A percentile compares a stretch with the other conserved stretches of the same genome.
Conservation (phyloP, 495 filamentous ascomycete genomes). For the Penicillium dipodomyicola region DNA sequence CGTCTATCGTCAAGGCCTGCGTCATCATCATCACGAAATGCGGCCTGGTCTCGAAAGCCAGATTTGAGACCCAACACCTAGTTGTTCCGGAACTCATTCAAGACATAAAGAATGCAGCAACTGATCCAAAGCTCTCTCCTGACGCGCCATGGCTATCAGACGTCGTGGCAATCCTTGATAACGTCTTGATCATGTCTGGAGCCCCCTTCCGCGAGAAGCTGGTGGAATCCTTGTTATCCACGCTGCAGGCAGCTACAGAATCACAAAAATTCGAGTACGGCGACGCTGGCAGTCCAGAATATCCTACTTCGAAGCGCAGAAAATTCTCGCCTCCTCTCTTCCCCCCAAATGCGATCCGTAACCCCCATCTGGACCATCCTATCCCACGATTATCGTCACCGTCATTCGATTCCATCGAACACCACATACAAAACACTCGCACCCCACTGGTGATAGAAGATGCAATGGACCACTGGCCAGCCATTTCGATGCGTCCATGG, state of each 20-base stretch:
- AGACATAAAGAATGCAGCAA: slow-evolving; percentile 10
- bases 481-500: slow-evolving; percentile 68
- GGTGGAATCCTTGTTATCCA: slow-evolving; percentile 48
- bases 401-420: slow-evolving; percentile 63
- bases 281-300: not conserved
- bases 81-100: slow-evolving; percentile 17
- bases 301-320: slow-evolving; percentile 28
- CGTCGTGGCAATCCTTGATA: slow-evolving; percentile 68
- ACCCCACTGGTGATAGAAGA: slow-evolving; percentile 70
- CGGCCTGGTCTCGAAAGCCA: slow-evolving; percentile 9
- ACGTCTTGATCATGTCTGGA: slow-evolving; percentile 78
- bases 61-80: slow-evolving; percentile 10
- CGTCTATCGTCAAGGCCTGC: slow-evolving; percentile 63
- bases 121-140: slow-evolving; percentile 9
- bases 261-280: not conserved
- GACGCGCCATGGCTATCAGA: slow-evolving; percentile 34
- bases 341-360: slow-evolving; percentile 36
- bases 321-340: slow-evolving; percentile 39
- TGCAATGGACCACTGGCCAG: slow-evolving; percentile 72
- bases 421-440: slow-evolving; percentile 51
- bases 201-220: slow-evolving; percentile 61
- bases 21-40: slow-evolving; percentile 33
- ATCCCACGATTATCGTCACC: slow-evolving; percentile 38
- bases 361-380: slow-evolving; percentile 35
- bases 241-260: slow-evolving; percentile 30